Conservation (phyloP, 345 rosid genomes). For the sweet orange (Citrus sinensis) region DNA sequence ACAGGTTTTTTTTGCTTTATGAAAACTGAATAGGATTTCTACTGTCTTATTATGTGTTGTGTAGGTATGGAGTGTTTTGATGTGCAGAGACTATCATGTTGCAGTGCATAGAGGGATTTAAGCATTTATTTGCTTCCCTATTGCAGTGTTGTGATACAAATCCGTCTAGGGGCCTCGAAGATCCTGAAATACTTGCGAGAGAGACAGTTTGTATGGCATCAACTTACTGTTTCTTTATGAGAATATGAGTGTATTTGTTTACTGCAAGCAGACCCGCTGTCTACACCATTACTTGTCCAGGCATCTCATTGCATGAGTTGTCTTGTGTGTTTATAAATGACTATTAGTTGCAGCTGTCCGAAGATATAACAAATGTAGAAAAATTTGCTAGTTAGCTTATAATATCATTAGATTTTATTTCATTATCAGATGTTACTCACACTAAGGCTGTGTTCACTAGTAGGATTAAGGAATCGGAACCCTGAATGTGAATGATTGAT, state of each 20-base stretch:
- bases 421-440: not conserved
- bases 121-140: constrained; percentile 56
- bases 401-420: not conserved
- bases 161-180: constrained; percentile 78
- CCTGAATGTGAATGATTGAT: too few species aligned
- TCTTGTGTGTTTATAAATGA: not conserved
- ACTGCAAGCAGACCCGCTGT: not conserved
- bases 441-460: not conserved
- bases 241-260: not conserved
- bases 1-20: not conserved
- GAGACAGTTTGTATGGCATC: constrained; percentile 87
- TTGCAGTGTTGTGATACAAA: constrained; percentile 82
- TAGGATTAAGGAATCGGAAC: too few species aligned
- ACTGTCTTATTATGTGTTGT: constrained; percentile 13
- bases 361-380: not conserved
- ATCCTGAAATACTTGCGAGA: constrained; percentile 91
- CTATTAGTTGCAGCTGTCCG: not conserved
- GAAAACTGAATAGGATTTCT: constrained; percentile 7
- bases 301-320: not conserved
- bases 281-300: not conserved
- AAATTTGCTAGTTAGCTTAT: not conserved
- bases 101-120: constrained; percentile 80
- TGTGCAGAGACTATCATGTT: constrained; percentile 63
- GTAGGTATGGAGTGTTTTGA: constrained; percentile 83
- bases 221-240: constrained; percentile 2